These are phyloP conservation scores for Aureobasidium uvarum DNA, from an alignment of 2,329 filamentous ascomycete genomes.

Conservation along the genomic window DNA sequence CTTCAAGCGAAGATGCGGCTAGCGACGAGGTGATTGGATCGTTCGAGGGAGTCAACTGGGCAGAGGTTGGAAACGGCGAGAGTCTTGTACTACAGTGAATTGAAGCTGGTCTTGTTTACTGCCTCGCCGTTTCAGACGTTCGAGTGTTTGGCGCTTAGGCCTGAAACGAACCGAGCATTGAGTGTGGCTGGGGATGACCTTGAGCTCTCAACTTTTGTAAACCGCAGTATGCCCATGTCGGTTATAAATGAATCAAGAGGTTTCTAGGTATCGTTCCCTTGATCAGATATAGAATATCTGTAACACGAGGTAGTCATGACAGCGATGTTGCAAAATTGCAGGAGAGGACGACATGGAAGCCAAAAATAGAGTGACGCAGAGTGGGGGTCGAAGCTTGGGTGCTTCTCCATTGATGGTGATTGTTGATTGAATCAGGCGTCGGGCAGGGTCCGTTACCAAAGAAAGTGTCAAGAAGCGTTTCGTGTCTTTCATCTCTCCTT, in stretches of 20 bases:
- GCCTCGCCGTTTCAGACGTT: conserved; percentile 15
- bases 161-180: conserved; percentile 3
- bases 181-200: background rate
- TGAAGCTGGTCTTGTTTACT: conserved; percentile 18
- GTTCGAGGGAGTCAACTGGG: conserved; percentile 49
- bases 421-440: conserved; percentile 19
- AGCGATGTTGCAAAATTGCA: conserved; percentile 1
- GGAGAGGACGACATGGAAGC: background rate
- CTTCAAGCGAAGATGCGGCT: conserved; percentile 37
- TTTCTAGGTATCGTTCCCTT: background rate
- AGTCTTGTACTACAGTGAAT: conserved; percentile 50
- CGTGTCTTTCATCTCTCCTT: background rate
- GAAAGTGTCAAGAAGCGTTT: conserved; percentile 12
- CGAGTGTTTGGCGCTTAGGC: background rate
- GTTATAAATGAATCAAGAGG: too few relatives aligned
- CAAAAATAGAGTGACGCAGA: conserved; percentile 26
- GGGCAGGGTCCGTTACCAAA: background rate
- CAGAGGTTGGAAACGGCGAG: conserved; percentile 58
- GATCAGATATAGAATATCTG: too few relatives aligned
- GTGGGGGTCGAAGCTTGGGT: conserved; percentile 10
- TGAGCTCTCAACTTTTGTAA: background rate
- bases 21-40: conserved; percentile 37
- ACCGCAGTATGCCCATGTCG: background rate
- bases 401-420: conserved; percentile 6
- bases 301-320: background rate